Evolutionary conservation across 2,329 filamentous ascomycete genomes (phyloP), one percentile per base, ranked within the genome.

Genomic region (Trichoderma brevicompactum): DNA sequence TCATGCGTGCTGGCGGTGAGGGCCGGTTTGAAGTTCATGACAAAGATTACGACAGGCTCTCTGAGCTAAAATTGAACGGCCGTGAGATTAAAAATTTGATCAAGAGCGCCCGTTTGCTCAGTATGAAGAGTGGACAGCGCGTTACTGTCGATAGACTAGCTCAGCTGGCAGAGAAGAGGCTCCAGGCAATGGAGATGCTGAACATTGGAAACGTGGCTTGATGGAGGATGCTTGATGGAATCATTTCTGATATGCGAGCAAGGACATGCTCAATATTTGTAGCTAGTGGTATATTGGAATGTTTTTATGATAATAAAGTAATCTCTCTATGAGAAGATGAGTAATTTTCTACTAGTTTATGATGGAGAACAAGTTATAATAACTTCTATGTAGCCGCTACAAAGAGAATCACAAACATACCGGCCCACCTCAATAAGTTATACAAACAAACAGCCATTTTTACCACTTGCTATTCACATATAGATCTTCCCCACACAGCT

Each of bases 71-170:
- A 15, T 9, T 50, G 8, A 60, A 50, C 38, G 34, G 44, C 2
- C 17, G 55, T 7, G 43, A 59, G 17, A 59, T 58, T 23, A 58
- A 58, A 17, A 46, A 59, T 8, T 48, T 59, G 17, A 46, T 59
- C 15, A 58, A 58, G 40, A 58, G 54, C 7, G 54, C 54, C 1
- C n/a, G 40, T 12, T 12, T 58, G 15, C 6, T 58, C 4, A 19
- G 43, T 7, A 58, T 58, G 40, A 44, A 58, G 54, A 58, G 54
- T 3, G 40, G 23, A 6, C 40, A 43, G 3, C 40, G 15, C 12
- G 40, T 58, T 3, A 46, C 40, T 3, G 19, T 40, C 13, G 40
- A 43, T 9, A 34, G 54, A 0, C 5, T 58, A 2, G 40, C 15
- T 8, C 54, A 58, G 41, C 43, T 58, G 15, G 40, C 40, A 15